Evolutionary conservation across 352 stramenopile species (phyloP).

Genomic region (Phytophthora capsici): DNA sequence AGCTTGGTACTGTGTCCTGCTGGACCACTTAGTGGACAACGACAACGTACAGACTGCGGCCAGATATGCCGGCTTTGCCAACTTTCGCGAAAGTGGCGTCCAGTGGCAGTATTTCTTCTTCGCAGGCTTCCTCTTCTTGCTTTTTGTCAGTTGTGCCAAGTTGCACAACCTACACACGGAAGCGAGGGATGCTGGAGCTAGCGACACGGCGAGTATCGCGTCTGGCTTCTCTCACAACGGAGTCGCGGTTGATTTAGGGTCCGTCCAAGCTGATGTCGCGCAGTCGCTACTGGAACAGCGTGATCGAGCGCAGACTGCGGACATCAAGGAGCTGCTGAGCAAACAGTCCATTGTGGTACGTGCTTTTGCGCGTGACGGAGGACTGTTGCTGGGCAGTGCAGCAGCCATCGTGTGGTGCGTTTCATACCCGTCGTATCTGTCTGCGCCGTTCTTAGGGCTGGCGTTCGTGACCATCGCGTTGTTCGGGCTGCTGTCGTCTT

Average conservation of each 20-base stretch:
- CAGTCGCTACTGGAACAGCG: slow-evolving; percentile 38
- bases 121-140: slow-evolving; percentile 54
- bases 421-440: slow-evolving; percentile 85
- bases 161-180: slow-evolving; percentile 66
- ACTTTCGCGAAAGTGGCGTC: slow-evolving; percentile 52
- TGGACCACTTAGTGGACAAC: slow-evolving; percentile 47
- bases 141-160: slow-evolving; percentile 70
- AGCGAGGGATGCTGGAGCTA: slow-evolving; percentile 12
- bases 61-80: slow-evolving; percentile 64
- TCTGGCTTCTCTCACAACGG: slow-evolving; percentile 22
- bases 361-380: slow-evolving; percentile 74
- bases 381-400: slow-evolving; percentile 67
- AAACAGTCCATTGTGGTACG: slow-evolving; percentile 70
- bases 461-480: slow-evolving; percentile 72
- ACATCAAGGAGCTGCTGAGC: slow-evolving; percentile 61
- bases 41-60: slow-evolving; percentile 42
- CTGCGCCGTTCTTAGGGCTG: slow-evolving; percentile 63
- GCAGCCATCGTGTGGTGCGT: slow-evolving; percentile 79
- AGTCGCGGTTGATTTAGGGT: slow-evolving; percentile 32
- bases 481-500: slow-evolving; percentile 64
- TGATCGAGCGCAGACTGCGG: slow-evolving; percentile 29
- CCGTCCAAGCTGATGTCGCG: slow-evolving; percentile 36
- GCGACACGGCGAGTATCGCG: slow-evolving; percentile 11
- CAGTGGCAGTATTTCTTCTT: slow-evolving; percentile 80
- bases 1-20: slow-evolving; percentile 64